Conservation (phyloP, 202 grass and related monocot species). For the Zizania palustris region DNA sequence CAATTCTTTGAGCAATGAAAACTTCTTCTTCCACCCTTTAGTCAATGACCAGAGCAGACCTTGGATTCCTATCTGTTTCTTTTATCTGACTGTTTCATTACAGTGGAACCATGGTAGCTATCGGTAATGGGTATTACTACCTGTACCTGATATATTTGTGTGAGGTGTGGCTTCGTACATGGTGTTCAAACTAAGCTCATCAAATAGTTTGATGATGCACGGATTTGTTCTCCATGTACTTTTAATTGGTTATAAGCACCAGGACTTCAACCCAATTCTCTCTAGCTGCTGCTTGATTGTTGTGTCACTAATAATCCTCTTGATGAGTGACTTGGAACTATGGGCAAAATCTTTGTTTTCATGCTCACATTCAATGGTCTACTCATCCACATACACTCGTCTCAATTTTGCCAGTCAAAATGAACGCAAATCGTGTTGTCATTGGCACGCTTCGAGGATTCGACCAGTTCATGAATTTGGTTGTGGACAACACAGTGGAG, state of each 20-base stretch:
- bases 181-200: slow-evolving; percentile 15
- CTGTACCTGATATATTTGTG: slow-evolving; percentile 8
- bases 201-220: neutral
- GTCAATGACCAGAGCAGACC: neutral
- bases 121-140: neutral
- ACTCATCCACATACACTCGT: neutral
- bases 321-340: neutral
- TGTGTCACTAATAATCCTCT: neutral
- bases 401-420: slow-evolving; percentile 63
- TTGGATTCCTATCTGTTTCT: neutral
- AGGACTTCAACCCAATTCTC: neutral
- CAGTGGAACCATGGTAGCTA: neutral
- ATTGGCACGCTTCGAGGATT: slow-evolving; percentile 81
- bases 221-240: neutral
- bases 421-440: slow-evolving; percentile 83
- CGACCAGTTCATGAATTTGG: slow-evolving; percentile 97
- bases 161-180: neutral
- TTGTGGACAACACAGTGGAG: slow-evolving; percentile 84
- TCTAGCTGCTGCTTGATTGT: neutral
- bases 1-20: neutral
- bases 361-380: neutral
- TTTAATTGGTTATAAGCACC: neutral
- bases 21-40: neutral
- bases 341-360: neutral
- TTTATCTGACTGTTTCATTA: neutral